Evolutionary conservation across 2,329 filamentous ascomycete genomes (phyloP).

Genomic region (Curvularia sp.): DNA sequence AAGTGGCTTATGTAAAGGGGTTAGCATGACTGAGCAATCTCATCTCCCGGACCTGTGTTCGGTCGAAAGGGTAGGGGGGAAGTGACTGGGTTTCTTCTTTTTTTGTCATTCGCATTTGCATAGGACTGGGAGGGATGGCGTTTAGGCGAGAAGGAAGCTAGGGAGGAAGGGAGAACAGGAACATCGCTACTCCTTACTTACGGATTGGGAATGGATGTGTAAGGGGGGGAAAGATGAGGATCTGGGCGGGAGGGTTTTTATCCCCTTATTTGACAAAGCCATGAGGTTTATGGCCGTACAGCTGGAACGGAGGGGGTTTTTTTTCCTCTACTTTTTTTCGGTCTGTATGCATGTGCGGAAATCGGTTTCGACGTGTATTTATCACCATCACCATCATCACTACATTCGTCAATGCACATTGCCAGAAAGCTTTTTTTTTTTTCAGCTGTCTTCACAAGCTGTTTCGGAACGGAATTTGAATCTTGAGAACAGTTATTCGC

Average conservation of each 20-base stretch:
- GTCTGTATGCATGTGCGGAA: not conserved
- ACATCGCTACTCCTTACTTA: slow-evolving; percentile 7
- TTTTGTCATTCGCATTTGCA: slow-evolving; percentile 1
- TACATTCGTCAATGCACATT: not conserved
- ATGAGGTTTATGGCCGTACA: not conserved
- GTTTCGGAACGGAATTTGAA: too few species aligned
- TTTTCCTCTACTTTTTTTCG: not conserved
- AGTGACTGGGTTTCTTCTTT: not conserved
- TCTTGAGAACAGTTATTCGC: too few species aligned
- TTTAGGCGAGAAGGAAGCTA: not conserved
- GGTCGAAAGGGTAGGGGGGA: not conserved
- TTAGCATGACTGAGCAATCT: not conserved
- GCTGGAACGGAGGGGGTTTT: not conserved
- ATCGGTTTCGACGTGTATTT: not conserved
- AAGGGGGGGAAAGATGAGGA: not conserved
- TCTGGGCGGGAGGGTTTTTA: not conserved
- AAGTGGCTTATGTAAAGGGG: not conserved
- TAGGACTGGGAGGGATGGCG: not conserved
- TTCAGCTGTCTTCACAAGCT: too few species aligned
- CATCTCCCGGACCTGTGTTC: not conserved
- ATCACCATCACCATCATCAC: not conserved
- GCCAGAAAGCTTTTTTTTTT: too few species aligned
- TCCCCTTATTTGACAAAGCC: not conserved
- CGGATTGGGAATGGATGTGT: not conserved
- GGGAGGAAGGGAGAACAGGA: not conserved